A percentile compares a stretch with the other conserved stretches of the same genome.
phyloP scores from a whole-genome alignment of 371 early-diverging fungal genomes.

The Capniomyces stellatus region DNA sequence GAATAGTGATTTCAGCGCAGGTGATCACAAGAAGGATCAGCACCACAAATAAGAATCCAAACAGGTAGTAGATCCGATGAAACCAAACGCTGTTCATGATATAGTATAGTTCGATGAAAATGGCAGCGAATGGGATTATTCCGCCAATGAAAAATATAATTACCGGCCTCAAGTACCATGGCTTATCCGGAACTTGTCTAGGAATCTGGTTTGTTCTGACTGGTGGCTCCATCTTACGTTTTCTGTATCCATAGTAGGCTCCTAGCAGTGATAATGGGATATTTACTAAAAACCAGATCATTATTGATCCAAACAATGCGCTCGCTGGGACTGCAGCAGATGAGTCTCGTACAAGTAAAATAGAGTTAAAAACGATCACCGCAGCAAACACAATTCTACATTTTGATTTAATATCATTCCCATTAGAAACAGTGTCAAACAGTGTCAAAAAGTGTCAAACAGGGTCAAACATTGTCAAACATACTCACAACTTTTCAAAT shows the following conservation, averaged over 20 bases:
- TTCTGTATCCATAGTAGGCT: conserved; percentile 81
- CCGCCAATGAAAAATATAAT: conserved; percentile 71
- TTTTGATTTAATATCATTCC: too few species aligned
- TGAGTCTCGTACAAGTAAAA: conserved; percentile 66
- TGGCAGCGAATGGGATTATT: conserved; percentile 72
- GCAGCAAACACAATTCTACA: conserved; percentile 34
- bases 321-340: conserved; percentile 88
- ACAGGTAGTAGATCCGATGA: conserved; percentile 68
- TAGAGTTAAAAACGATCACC: conserved; percentile 73
- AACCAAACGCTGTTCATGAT: conserved; percentile 74
- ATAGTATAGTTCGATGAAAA: conserved; percentile 73
- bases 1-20: conserved; percentile 66
- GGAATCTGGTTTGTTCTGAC: conserved; percentile 85
- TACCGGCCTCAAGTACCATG: conserved; percentile 46
- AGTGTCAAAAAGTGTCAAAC: too few species aligned
- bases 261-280: conserved; percentile 78
- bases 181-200: conserved; percentile 78
- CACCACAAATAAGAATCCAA: conserved; percentile 71
- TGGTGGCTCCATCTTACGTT: conserved; percentile 55
- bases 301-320: conserved; percentile 66
- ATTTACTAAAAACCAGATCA: conserved; percentile 75
- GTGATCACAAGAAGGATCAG: conserved; percentile 61
- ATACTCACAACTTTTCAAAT: too few species aligned
- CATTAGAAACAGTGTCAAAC: too few species aligned
- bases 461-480: too few species aligned